Base-by-base conservation (phyloP, 1,139 yeast species). In the Pichia sp. region DNA sequence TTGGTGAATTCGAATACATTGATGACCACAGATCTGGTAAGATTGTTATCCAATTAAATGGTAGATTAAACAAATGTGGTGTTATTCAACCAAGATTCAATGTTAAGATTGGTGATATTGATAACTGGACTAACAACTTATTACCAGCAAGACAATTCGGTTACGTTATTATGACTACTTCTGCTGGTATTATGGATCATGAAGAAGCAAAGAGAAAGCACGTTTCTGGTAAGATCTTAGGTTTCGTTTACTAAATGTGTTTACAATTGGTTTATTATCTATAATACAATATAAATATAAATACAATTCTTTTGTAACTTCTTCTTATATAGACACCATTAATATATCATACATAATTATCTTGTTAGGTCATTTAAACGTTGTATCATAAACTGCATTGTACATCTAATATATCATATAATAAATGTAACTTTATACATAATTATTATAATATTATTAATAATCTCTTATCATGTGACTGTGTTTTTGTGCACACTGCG, bases 161-260 rank as follows among this genome's bases (percentile, higher is more conserved):
- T 76, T 89, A 76, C 76, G 90, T 90, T 67, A 85, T 90, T 70
- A 81, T 90, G 68, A 90, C 98, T 71, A 92, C 98, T 62, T 92
- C 98, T 64, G 96, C 97, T 64, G 98, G 98, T 75, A 92, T 92
- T 64, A 89, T 92, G 96, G 97, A 92, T 79, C 98, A 92, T 77
- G 98, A 92, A 78, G 98, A 92, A 78, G 98, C 98, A 63, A 89
- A 97, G 83, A 86, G 97, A 83, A 92, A 92, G 87, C 97, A 92
- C 74, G 97, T 90, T 63, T 87, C 97, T 62, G 97, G 97, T 72
- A 90, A 90, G 77, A 83, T 90, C 67, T 81, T 90, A 67, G 97
- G 97, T 66, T 90, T 86, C 73, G 96, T 90, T 57, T 90, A 90
- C 79, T 87, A 82, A 69, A 16, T 16, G 16, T 16, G 16, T 16